phyloP scores from a whole-genome alignment of 805 yeast genomes.

The Lipomyces yamanashiensis region DNA sequence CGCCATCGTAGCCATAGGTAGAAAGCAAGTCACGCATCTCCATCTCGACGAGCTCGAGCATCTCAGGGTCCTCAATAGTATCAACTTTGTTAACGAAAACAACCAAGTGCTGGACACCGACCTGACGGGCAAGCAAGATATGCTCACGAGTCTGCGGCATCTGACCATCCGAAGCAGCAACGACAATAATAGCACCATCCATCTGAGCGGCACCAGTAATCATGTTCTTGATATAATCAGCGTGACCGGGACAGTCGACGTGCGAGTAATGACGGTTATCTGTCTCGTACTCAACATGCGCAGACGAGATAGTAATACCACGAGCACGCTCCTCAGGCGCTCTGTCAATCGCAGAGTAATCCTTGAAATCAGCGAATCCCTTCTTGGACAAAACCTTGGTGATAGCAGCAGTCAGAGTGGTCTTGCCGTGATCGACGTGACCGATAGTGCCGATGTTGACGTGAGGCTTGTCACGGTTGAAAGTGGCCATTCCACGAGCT shows the following conservation, averaged over 20 bases:
- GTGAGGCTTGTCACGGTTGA: constrained; percentile 95
- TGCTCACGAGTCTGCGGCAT: constrained; percentile 99
- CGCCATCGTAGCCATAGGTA: constrained; percentile 96
- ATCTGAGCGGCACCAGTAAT: constrained; percentile 99
- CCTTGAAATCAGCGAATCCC: constrained; percentile 94
- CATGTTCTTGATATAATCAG: constrained; percentile 98
- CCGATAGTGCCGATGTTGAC: constrained; percentile 98
- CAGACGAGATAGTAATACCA: constrained; percentile 98
- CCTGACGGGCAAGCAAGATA: constrained; percentile 97
- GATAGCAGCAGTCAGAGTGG: constrained; percentile 97
- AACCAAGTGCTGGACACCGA: constrained; percentile 96
- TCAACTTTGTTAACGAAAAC: constrained; percentile 98
- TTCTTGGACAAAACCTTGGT: constrained; percentile 86
- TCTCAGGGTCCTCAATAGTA: constrained; percentile 97
- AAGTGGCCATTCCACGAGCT: constrained; percentile 55
- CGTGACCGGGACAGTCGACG: constrained; percentile 99
- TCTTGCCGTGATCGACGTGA: constrained; percentile 98
- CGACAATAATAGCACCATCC: constrained; percentile 99
- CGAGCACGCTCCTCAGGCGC: constrained; percentile 99
- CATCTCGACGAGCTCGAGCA: constrained; percentile 99
- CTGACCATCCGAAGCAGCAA: constrained; percentile 98
- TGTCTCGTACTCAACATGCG: constrained; percentile 97
- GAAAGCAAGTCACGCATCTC: constrained; percentile 97
- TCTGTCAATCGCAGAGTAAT: constrained; percentile 89
- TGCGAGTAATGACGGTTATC: constrained; percentile 95